A percentile compares a stretch with the other conserved stretches of the same genome.
Conservation (phyloP, 1,284 basidiomycete genomes). For the Cryptococcus maquisensis region DNA sequence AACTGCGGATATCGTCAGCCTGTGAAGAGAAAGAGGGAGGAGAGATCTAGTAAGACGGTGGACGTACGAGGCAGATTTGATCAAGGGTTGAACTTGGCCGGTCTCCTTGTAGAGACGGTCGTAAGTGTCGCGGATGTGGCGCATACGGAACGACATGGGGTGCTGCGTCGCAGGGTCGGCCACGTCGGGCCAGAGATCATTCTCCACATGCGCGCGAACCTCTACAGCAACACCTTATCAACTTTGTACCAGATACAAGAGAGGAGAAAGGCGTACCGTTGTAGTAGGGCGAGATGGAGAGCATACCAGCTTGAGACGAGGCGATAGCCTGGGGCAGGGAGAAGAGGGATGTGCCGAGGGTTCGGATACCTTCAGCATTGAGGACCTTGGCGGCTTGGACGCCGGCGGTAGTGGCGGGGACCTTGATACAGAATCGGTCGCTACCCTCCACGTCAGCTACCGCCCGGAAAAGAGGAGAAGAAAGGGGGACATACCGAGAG, state of each 20-base stretch:
- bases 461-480: background rate
- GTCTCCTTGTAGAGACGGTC: slow-evolving; percentile 23
- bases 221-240: slow-evolving; percentile 11
- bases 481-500: slow-evolving; percentile 12
- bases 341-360: slow-evolving; percentile 43
- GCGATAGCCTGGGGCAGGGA: slow-evolving; percentile 41
- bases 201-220: slow-evolving; percentile 21
- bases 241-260: background rate
- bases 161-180: slow-evolving; percentile 28
- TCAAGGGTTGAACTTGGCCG: slow-evolving; percentile 26
- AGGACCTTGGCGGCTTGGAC: slow-evolving; percentile 34
- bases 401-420: slow-evolving; percentile 40
- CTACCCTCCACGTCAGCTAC: slow-evolving; percentile 4
- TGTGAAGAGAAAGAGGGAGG: background rate
- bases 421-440: slow-evolving; percentile 44
- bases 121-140: slow-evolving; percentile 33
- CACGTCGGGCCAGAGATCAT: slow-evolving; percentile 22
- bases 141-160: slow-evolving; percentile 27
- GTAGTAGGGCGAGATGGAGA: slow-evolving; percentile 42
- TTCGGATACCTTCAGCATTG: slow-evolving; percentile 35
- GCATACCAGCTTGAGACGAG: slow-evolving; percentile 38
- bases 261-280: slow-evolving; percentile 23
- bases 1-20: slow-evolving; percentile 7
- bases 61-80: slow-evolving; percentile 37
- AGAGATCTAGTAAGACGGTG: background rate